Base-by-base conservation (phyloP, 1,284 basidiomycete species). In the Taiwanofungus camphoratus region DNA sequence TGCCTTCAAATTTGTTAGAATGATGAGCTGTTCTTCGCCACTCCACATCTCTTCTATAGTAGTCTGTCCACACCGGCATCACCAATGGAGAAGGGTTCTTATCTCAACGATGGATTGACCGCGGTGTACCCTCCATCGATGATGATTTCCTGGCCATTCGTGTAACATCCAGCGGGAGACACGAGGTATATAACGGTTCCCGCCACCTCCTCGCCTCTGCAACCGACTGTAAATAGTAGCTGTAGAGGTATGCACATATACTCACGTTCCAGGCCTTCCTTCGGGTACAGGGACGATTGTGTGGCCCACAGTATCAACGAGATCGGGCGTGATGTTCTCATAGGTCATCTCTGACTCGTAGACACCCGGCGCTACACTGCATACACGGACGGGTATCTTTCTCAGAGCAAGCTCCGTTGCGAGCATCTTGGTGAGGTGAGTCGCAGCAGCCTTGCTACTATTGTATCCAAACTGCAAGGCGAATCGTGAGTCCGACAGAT, bases 311-410 rank as follows among this genome's bases (percentile, higher is more conserved):
- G 68, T 56, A 41, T 48, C 38, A 13, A 48, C 46, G 16, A 23
- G 19, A 74, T 76, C 44, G 39, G 50, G 18, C 68, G 65, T 23
- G 33, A 84, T 76, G 1, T 56, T 59, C 43, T 67, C 68, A n/a
- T 54, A 51, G 0, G 86, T 88, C 83, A 91, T 83, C 61, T 87
- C 86, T 2, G 82, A 84, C 46, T 72, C 77, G 51, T 80, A 87
- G 8, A 81, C 77, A 4, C 83, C 84, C 9, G 87, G 87, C 6
- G 87, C 79, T 40, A 90, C 75, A 7, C 77, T 69, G 58, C 81
- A 82, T 33, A 88, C 77, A 39, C 84, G 82, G 19, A 90, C 74
- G 3, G 78, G 75, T 15, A 87, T 71, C 16, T 71, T 69, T 53
- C 80, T 79, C 42, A 87, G 64, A 2, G 79, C 78, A 43, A 87